Evolutionary conservation across 176 grass and related monocot genomes (phyloP), one percentile per base, ranked within the genome.

Genomic region (Oryza officinalis): DNA sequence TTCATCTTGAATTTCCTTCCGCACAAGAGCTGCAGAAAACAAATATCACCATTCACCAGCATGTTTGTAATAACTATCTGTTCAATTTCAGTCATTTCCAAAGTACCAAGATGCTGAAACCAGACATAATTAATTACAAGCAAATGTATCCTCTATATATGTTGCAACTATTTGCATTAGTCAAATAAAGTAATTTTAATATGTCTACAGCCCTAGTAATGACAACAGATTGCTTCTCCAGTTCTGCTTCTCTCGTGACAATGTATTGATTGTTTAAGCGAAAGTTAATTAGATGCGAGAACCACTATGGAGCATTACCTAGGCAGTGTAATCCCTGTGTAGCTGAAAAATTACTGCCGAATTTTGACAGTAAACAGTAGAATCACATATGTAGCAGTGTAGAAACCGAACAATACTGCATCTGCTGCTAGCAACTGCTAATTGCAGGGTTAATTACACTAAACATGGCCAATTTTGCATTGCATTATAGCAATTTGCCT

Each of bases 1-100:
- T 89, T 99, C 87, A 10, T 96, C 93, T 87, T 96, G 91, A 25
- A 99, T 99, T 92, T 99, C 96, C 72, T 96, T 96, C 33, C 83
- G 86, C 67, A 98, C 96, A 79, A 92, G 85, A 89, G 96, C 87
- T 96, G 65, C 63, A 86, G 22, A 77, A 75, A 69, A 57, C 38
- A 80, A 87, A 74, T 11, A 15, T 45, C 68, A 87, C 26, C 43
- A 33, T 13, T 45, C 68, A 87, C 26, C 43, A 33, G 18, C 35
- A 69, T 65, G 13, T 27, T 40, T 12, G 8, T 22, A 46, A 23
- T 67, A 57, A 75, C 45, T 72, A 37, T 60, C 12, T 68, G 7
- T 14, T 80, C 37, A 76, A 40, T 25, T 59, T 68, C 15, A 82
- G 27, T 27, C 7, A 72, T 77, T 86, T 72, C 67, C 45, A 44